A percentile compares a stretch with the other conserved stretches of the same genome.
Evolutionary conservation across 768 basidiomycete genomes (phyloP).

Genomic region (Gelatoporia subvermispora): DNA sequence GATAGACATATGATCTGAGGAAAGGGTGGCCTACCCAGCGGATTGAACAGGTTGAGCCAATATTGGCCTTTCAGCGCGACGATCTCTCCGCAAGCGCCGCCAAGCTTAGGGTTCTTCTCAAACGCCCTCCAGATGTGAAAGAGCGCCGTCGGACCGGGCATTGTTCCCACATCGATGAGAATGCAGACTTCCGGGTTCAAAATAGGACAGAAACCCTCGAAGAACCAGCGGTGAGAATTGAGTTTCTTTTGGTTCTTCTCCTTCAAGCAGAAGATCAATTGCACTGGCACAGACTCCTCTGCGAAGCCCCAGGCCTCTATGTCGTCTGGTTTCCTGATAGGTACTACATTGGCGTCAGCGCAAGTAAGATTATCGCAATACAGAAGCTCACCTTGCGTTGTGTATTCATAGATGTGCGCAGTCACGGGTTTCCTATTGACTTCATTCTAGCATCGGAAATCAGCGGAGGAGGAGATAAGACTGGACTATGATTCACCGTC

Average conservation of each 20-base stretch:
- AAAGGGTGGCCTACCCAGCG: slow-evolving; percentile 36
- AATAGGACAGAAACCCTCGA: slow-evolving; percentile 81
- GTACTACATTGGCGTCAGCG: neutral
- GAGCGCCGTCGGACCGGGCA: slow-evolving; percentile 83
- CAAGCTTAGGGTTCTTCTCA: slow-evolving; percentile 88
- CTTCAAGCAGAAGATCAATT: slow-evolving; percentile 88
- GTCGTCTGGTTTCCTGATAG: slow-evolving; percentile 48
- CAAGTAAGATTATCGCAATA: slow-evolving; percentile 43
- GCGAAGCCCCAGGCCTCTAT: slow-evolving; percentile 78
- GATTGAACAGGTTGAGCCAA: slow-evolving; percentile 75
- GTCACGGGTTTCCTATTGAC: slow-evolving; percentile 80
- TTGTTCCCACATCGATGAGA: slow-evolving; percentile 81
- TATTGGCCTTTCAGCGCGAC: slow-evolving; percentile 87
- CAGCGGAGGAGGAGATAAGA: neutral
- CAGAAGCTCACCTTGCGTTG: slow-evolving; percentile 85
- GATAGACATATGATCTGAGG: neutral
- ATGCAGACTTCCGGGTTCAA: slow-evolving; percentile 89
- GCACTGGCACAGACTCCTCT: slow-evolving; percentile 80
- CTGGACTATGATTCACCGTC: slow-evolving; percentile 44
- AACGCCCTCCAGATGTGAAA: slow-evolving; percentile 96
- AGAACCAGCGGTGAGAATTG: slow-evolving; percentile 93
- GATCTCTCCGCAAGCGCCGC: slow-evolving; percentile 95
- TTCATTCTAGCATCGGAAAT: slow-evolving; percentile 41
- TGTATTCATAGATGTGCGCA: slow-evolving; percentile 92
- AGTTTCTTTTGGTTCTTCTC: slow-evolving; percentile 96